A percentile compares a stretch with the other conserved stretches of the same genome.
Evolutionary conservation across 345 rosid genomes (phyloP).

Genomic region (Sonneratia caseolaris): DNA sequence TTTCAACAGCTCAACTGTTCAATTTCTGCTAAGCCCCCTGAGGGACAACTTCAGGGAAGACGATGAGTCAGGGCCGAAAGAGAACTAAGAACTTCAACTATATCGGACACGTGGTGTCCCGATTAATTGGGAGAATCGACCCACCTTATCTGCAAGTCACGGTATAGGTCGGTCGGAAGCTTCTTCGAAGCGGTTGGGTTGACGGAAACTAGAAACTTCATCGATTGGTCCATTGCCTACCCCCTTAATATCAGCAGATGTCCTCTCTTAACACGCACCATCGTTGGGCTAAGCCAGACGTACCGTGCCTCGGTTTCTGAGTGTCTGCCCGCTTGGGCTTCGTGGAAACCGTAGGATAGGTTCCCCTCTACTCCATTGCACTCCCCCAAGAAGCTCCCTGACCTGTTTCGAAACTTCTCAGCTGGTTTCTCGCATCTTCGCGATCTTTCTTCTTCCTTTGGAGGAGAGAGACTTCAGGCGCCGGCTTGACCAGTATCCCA

Average conservation of each 20-base stretch:
- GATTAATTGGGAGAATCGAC: too few relatives aligned
- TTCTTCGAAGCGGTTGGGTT: not conserved
- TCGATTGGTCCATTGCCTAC: not conserved
- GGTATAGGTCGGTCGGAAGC: too few relatives aligned
- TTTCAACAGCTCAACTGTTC: too few relatives aligned
- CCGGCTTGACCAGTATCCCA: not conserved
- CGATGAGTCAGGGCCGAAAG: too few relatives aligned
- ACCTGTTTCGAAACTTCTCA: not conserved
- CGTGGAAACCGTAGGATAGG: not conserved
- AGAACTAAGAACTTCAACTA: too few relatives aligned
- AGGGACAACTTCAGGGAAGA: too few relatives aligned
- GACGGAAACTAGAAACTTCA: not conserved
- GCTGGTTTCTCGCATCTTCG: not conserved
- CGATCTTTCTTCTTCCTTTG: slow-evolving; percentile 12
- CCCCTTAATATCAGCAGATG: slow-evolving; percentile 3
- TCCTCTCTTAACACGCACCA: not conserved
- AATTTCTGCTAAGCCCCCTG: too few relatives aligned
- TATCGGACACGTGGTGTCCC: too few relatives aligned
- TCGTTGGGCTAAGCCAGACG: not conserved
- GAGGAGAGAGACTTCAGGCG: slow-evolving; percentile 4
- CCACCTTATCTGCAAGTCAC: too few relatives aligned
- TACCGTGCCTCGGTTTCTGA: not conserved
- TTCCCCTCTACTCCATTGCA: not conserved
- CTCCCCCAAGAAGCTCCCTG: not conserved
- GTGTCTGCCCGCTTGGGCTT: slow-evolving; percentile 1